Percentiles rank a stretch among this genome's conserved stretches.
Conservation (phyloP, 2,329 filamentous ascomycete species). For the Botryotinia calthae region DNA sequence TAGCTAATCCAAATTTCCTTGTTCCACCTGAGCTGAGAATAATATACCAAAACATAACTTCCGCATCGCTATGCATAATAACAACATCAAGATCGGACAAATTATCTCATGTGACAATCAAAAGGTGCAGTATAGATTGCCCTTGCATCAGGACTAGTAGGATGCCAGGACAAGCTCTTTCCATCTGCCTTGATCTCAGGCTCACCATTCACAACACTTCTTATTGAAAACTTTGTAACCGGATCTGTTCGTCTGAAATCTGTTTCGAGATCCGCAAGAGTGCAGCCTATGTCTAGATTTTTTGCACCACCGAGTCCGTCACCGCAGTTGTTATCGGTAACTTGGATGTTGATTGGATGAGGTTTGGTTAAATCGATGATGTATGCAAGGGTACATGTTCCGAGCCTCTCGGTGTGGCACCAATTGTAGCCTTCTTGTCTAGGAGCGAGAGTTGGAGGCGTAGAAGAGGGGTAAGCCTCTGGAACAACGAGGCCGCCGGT, state of each 20-base stretch:
- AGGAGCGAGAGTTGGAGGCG: background rate
- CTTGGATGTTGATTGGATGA: background rate
- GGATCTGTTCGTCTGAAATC: background rate
- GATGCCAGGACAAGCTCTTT: background rate
- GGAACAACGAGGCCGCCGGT: background rate
- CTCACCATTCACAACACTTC: background rate
- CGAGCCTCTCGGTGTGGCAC: background rate
- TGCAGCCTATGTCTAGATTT: background rate
- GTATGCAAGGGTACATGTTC: conserved; percentile 1
- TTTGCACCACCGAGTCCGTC: background rate
- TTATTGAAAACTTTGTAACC: background rate
- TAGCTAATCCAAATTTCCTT: background rate
- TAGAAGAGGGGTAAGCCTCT: background rate
- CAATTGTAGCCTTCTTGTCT: background rate
- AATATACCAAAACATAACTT: too few species aligned
- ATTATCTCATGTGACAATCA: background rate
- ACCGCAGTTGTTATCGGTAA: background rate
- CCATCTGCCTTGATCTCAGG: background rate
- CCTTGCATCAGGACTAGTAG: background rate
- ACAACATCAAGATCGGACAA: too few species aligned
- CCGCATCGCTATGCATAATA: background rate
- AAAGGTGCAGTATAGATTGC: background rate
- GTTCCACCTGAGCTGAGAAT: background rate
- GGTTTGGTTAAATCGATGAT: background rate
- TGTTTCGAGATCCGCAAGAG: background rate